Conservation (phyloP, 352 stramenopile species). For the Thalassiosira livingstoniorum region DNA sequence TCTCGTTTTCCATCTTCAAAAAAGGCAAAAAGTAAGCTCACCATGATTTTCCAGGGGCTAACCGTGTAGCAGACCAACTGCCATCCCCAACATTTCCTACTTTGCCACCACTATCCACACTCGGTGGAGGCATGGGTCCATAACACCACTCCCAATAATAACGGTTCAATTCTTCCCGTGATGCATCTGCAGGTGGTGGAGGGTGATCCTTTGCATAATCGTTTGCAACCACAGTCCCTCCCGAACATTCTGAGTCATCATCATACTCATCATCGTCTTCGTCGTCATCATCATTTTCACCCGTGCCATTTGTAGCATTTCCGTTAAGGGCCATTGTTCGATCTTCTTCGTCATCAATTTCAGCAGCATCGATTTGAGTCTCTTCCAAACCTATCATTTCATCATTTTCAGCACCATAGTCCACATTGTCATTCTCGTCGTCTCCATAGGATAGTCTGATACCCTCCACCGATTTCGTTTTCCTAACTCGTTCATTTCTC, state of each 20-base stretch:
- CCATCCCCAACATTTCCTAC: neutral
- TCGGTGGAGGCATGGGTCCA: slow-evolving; percentile 12
- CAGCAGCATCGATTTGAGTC: no score
- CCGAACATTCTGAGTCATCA: slow-evolving; percentile 43
- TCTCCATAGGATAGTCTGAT: no score
- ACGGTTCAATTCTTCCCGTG: slow-evolving; percentile 46
- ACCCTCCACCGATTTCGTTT: no score
- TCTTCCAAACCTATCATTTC: no score
- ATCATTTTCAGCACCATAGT: no score
- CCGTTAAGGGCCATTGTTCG: no score
- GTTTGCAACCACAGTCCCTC: slow-evolving; percentile 33
- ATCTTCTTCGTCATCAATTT: no score
- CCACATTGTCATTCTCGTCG: no score
- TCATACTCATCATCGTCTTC: slow-evolving; percentile 21
- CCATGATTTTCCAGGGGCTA: slow-evolving; percentile 52
- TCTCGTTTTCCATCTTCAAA: no score
- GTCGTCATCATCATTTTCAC: neutral
- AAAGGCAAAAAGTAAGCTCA: slow-evolving; percentile 21
- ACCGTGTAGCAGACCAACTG: neutral
- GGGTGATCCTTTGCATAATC: slow-evolving; percentile 16
- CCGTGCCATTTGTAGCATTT: no score
- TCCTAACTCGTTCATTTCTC: no score
- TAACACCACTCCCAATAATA: slow-evolving; percentile 61
- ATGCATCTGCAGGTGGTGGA: slow-evolving; percentile 28
- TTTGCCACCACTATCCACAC: neutral